These are phyloP conservation scores for Auricularia sp. DNA, from an alignment of 768 basidiomycete species.

Conservation along the genomic window DNA sequence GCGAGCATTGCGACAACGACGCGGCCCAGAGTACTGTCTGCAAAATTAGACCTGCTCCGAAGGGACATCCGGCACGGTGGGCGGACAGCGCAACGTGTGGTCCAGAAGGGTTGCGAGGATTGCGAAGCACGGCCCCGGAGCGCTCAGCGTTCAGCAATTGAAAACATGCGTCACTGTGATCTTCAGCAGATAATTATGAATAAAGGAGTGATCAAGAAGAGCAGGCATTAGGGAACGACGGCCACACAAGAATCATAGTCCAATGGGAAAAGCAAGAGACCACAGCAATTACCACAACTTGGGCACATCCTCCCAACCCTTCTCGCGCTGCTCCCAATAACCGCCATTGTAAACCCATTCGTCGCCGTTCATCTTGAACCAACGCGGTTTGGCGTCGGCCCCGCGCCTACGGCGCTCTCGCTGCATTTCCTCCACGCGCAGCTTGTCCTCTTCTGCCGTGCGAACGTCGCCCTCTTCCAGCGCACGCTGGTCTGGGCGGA, in stretches of 20 bases:
- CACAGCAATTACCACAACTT: constrained; percentile 8
- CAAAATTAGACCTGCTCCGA: background rate
- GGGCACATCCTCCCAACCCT: constrained; percentile 40
- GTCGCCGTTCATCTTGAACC: constrained; percentile 63
- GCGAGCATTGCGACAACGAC: background rate
- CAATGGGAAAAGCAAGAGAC: background rate
- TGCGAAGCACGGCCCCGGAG: background rate
- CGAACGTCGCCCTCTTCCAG: constrained; percentile 70
- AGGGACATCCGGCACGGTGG: background rate
- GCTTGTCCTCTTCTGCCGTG: constrained; percentile 62
- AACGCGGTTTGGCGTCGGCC: constrained; percentile 51
- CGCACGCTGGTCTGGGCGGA: constrained; percentile 72
- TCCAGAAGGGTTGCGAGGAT: background rate
- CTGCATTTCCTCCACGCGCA: constrained; percentile 64
- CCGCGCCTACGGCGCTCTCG: constrained; percentile 57
- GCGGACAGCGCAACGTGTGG: background rate
- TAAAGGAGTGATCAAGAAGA: background rate
- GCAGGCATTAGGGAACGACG: background rate
- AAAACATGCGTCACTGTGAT: too few relatives aligned
- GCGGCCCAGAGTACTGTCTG: constrained; percentile 21
- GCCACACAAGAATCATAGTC: too few relatives aligned
- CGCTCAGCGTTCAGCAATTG: too few relatives aligned
- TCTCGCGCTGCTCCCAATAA: constrained; percentile 71
- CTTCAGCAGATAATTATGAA: background rate
- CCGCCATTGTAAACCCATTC: constrained; percentile 72